These are phyloP conservation scores for Carallia brachiata DNA, from an alignment of 345 rosid species.

Conservation along the genomic window DNA sequence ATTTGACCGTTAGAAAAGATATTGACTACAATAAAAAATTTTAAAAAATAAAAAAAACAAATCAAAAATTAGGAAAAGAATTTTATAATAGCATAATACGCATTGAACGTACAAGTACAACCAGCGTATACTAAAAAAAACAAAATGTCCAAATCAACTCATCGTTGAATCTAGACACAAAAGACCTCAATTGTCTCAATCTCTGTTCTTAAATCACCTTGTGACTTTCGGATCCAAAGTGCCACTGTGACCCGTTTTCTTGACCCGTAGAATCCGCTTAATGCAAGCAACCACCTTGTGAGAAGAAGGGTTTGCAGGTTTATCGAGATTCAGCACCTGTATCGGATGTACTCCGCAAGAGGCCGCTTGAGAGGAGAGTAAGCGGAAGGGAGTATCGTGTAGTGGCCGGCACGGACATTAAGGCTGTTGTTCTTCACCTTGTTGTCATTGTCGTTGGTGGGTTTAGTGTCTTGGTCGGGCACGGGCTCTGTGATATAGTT, in stretches of 20 bases:
- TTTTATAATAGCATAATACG: no score
- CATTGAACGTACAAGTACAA: no score
- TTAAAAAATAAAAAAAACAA: no score
- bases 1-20: no score
- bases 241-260: constrained; percentile 93
- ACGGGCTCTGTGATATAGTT: not conserved
- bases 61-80: no score
- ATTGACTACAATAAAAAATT: no score
- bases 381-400: constrained; percentile 82
- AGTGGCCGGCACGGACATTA: constrained; percentile 93
- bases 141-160: no score
- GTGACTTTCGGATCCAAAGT: constrained; percentile 98
- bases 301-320: constrained; percentile 93
- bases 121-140: no score
- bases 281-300: constrained; percentile 99
- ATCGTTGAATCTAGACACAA: no score
- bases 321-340: constrained; percentile 86
- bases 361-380: constrained; percentile 91
- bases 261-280: constrained; percentile 79
- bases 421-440: constrained; percentile 77
- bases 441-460: not conserved
- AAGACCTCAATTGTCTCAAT: no score
- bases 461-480: constrained; percentile 7
- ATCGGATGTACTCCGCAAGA: constrained; percentile 69
- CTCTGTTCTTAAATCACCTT: constrained; percentile 43